Conservation (phyloP, 2,329 filamentous ascomycete genomes). For the Sphaerulina musiva region DNA sequence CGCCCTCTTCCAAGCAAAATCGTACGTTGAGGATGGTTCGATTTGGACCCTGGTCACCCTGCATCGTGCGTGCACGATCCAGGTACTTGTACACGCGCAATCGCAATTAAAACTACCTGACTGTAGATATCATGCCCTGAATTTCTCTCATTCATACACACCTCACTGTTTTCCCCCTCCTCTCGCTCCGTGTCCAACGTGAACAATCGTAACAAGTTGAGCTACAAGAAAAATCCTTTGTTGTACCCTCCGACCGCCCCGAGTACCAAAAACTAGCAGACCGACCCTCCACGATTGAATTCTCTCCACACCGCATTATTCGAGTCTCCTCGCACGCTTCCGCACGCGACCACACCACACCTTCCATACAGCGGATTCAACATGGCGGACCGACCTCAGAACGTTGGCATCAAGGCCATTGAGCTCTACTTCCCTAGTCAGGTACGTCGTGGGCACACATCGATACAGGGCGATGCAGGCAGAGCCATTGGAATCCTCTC, state of each 20-base stretch:
- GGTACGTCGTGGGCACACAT: slow-evolving; percentile 32
- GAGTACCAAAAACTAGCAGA: background rate
- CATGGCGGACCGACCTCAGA: slow-evolving; percentile 34
- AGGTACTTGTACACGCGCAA: too few species aligned
- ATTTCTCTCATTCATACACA: too few species aligned
- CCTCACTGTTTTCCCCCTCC: too few species aligned
- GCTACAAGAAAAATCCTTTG: background rate
- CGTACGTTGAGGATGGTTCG: too few species aligned
- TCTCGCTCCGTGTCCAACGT: too few species aligned
- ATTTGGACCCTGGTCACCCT: too few species aligned
- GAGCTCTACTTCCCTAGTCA: slow-evolving; percentile 51
- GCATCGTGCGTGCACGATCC: too few species aligned
- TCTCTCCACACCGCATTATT: slow-evolving; percentile 3
- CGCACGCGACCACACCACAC: slow-evolving; percentile 5
- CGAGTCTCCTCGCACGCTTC: slow-evolving; percentile 3
- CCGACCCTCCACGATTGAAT: background rate
- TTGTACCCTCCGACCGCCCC: slow-evolving; percentile 2
- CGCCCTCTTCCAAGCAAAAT: too few species aligned
- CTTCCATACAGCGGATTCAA: background rate
- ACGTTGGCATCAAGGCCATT: slow-evolving; percentile 50
- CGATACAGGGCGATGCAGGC: background rate
- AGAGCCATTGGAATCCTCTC: background rate
- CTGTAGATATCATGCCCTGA: too few species aligned
- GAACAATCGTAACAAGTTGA: background rate
- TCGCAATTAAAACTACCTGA: too few species aligned